Base-by-base conservation (phyloP, 1,284 basidiomycete genomes). In the Apiotrichum sp. region DNA sequence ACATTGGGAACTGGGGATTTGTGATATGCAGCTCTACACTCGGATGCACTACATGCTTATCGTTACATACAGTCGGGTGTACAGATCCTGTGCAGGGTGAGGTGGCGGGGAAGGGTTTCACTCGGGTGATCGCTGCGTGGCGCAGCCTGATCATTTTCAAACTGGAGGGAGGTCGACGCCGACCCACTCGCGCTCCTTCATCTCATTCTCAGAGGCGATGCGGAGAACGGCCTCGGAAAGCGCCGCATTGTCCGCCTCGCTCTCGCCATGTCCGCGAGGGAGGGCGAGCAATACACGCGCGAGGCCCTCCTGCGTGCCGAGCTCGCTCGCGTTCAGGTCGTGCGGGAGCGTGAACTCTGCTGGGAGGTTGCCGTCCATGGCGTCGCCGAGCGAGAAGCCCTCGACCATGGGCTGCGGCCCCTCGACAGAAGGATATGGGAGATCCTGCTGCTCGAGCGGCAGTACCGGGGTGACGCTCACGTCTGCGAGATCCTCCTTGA, bases 241-340 rank as follows among this genome's bases (percentile, higher is more conserved):
- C 49, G 56, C 57, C 9, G 42, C 56, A 22, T 53, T 44, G 34
- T 39, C 52, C 29, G 44, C 49, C 22, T 40, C 38, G 35, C 36
- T 48, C 22, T 39, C 50, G n/a, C 35, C 39, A 34, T 42, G 51
- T 7, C 44, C 52, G 33, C 58, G 55, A 1, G 61, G 61, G n/a
- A 62, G 56, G 3, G 57, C 56, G 41, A 62, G 61, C 2, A 62
- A 56, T 1, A 58, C 61, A 29, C 61, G 61, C 43, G 58, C 61
- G 14, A 62, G 57, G 6, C 58, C 58, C 46, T 62, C 61, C 46
- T 62, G 56, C 14, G 8, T 2, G 31, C 51, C 47, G 11, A 57
- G 39, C 31, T 52, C 49, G 49, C 22, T 4, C 8, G 22, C 43
- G 22, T 8, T 9, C n/a, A 44, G 43, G 8, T 47, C 32, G 32